Evolutionary conservation across 768 basidiomycete species (phyloP).

Genomic region (Mycena rosella): DNA sequence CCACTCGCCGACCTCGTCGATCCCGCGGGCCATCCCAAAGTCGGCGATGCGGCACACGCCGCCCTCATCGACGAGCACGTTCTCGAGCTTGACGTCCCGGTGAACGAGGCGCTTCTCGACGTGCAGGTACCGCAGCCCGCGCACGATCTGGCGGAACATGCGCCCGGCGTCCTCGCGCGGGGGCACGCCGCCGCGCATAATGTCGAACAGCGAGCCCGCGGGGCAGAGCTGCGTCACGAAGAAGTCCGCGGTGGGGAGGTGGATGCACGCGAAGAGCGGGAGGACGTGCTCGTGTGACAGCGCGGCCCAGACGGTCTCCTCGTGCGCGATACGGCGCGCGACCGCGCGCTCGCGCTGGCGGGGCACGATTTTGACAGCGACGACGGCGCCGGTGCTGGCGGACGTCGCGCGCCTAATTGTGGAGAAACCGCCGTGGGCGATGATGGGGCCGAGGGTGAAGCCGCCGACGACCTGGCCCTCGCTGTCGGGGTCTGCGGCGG

Average conservation of each 20-base stretch:
- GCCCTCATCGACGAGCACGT: slow-evolving; percentile 92
- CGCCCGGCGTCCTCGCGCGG: slow-evolving; percentile 85
- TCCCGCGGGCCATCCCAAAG: slow-evolving; percentile 83
- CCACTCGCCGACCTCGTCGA: slow-evolving; percentile 61
- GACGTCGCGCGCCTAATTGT: slow-evolving; percentile 79
- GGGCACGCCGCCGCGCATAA: slow-evolving; percentile 77
- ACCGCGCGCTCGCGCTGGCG: slow-evolving; percentile 66
- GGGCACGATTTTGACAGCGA: slow-evolving; percentile 89
- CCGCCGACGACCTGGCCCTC: slow-evolving; percentile 77
- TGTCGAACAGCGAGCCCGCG: slow-evolving; percentile 87
- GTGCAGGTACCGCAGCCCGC: slow-evolving; percentile 87
- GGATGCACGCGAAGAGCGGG: slow-evolving; percentile 78
- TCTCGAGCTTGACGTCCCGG: slow-evolving; percentile 97
- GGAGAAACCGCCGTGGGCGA: slow-evolving; percentile 88
- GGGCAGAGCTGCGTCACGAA: slow-evolving; percentile 89
- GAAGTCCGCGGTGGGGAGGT: slow-evolving; percentile 75
- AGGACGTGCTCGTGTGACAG: slow-evolving; percentile 90
- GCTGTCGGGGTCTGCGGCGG: slow-evolving; percentile 64
- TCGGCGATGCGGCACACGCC: slow-evolving; percentile 89
- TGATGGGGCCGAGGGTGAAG: slow-evolving; percentile 80
- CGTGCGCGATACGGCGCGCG: slow-evolving; percentile 71
- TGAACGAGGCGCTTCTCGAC: slow-evolving; percentile 84
- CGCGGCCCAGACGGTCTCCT: slow-evolving; percentile 79
- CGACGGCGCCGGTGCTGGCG: slow-evolving; percentile 67
- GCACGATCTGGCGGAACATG: slow-evolving; percentile 89